Evolutionary conservation across 2,329 filamentous ascomycete species (phyloP).

Genomic region (Metarhizium anisopliae): DNA sequence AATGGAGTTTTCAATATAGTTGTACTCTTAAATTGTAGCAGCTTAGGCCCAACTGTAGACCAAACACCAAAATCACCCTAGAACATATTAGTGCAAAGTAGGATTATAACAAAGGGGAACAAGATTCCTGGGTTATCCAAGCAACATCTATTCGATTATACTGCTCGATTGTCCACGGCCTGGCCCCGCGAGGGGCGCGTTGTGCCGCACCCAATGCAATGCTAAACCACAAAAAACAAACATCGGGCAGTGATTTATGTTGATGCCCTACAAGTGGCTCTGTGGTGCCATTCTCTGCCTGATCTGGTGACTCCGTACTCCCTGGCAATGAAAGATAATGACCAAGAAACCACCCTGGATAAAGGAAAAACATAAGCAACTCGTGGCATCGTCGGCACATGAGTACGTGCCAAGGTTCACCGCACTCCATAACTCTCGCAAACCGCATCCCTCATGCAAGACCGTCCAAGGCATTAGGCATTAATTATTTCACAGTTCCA

Average conservation of each 20-base stretch:
- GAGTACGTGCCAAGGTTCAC: not conserved
- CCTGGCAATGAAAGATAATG: not conserved
- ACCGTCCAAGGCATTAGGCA: not conserved
- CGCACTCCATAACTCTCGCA: not conserved
- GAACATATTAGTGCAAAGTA: no score
- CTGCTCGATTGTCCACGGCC: not conserved
- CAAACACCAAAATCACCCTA: no score
- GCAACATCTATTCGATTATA: no score
- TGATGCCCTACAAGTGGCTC: not conserved
- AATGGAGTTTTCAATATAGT: no score
- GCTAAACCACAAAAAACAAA: not conserved
- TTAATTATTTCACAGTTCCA: conserved; percentile 21
- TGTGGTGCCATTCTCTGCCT: not conserved
- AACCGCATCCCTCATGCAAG: not conserved
- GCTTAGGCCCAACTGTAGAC: no score
- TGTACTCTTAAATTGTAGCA: no score
- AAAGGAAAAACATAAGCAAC: not conserved
- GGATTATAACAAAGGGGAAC: no score
- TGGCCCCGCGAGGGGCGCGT: not conserved
- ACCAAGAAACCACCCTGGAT: not conserved
- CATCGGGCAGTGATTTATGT: not conserved
- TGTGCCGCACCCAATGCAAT: not conserved
- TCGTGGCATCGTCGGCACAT: not conserved
- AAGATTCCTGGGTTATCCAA: no score
- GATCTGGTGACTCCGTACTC: not conserved